Evolutionary conservation across 805 yeast genomes (phyloP).

Genomic region (Ogataea pilisensis): DNA sequence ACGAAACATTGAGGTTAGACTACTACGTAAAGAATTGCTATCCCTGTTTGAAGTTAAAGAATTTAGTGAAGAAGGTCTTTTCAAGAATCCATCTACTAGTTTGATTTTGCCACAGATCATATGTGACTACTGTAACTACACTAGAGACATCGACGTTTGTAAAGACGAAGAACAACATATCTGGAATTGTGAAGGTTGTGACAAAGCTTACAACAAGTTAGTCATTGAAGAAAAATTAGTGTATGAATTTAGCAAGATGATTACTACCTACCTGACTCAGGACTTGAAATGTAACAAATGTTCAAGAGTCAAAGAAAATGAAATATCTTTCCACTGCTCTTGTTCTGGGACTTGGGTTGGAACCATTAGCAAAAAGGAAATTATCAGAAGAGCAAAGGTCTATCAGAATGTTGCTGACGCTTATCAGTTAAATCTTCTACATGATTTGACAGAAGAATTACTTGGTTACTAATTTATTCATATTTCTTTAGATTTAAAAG

Average conservation of each 20-base stretch:
- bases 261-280: conserved; percentile 67
- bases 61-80: conserved; percentile 71
- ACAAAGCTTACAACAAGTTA: conserved; percentile 56
- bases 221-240: conserved; percentile 78
- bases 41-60: conserved; percentile 76
- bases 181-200: conserved; percentile 69
- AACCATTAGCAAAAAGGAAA: conserved; percentile 41
- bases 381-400: conserved; percentile 43
- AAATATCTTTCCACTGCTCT: conserved; percentile 68
- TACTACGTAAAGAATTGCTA: conserved; percentile 70
- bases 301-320: conserved; percentile 57
- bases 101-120: conserved; percentile 62
- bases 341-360: conserved; percentile 88
- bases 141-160: conserved; percentile 79
- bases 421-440: conserved; percentile 57
- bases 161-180: conserved; percentile 49
- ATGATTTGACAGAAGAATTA: conserved; percentile 29
- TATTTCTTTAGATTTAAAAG: neutral
- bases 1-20: conserved; percentile 66
- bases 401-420: conserved; percentile 56
- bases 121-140: conserved; percentile 75
- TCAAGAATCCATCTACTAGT: conserved; percentile 70
- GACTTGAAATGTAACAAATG: conserved; percentile 83
- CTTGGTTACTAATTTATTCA: conserved; percentile 1
- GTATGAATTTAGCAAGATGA: conserved; percentile 49